Base-by-base conservation (phyloP, 2,329 filamentous ascomycete species). In the Aspergillus glaucus region DNA sequence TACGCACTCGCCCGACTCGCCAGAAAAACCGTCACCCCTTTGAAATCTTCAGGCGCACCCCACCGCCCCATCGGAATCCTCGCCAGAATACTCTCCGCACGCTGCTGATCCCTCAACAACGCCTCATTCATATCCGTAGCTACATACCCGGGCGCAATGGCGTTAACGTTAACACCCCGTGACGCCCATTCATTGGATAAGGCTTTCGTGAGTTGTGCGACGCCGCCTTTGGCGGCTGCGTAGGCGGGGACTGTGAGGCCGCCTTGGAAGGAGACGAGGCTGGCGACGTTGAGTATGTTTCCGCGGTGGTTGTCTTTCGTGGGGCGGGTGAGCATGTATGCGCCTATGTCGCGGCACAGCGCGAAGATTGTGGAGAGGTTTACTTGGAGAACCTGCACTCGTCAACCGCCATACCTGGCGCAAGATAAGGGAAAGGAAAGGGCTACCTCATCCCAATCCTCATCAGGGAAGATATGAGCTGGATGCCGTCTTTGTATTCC, bases 71-170 rank as follows among this genome's bases (percentile, higher is more conserved):
- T 88, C 0, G 90, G 90, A 60, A 95, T 95, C 48, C 89, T 75
- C 28, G 81, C 82, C 61, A 87, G 78, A 57, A 95, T 95, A 61
- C 85, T 85, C 55, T 76, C 80, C 51, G 86, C 78, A 32, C 90
- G 75, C 56, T 79, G 79, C 60, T 79, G 69, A 67, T 95, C 84
- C 44, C 83, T 79, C 37, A 95, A 80, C 62, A 96, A 70, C 2
- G 89, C 90, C 56, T 78, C 79, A 66, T 95, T 96, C 91, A 95
- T 95, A 51, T 95, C 90, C 15, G 90, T 95, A 44, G 81, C 87
- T 58, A 95, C 87, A 68, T 95, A 95, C 0, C 90, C 90, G 0
- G 90, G 90, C 2, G 90, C 89, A 62, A 95, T 88, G 6, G 86
- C 88, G 67, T 95, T 95, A 36, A 95, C 89, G 1, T 80, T 88